Evolutionary conservation across 305 asterid genomes (phyloP).

Genomic region (Fraxinus greggii): DNA sequence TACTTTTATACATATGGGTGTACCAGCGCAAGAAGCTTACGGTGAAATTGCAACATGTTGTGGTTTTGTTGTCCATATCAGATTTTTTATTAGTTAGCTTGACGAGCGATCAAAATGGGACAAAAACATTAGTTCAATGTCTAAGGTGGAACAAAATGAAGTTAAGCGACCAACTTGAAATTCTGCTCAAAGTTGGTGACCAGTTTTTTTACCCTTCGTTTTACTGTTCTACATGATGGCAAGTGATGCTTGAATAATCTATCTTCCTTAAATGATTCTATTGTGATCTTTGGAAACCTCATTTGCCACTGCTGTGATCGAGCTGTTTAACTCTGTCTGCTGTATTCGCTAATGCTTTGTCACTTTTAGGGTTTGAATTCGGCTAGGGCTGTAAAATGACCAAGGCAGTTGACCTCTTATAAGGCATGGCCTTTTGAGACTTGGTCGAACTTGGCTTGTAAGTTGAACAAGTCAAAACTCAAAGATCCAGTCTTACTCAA

Average conservation of each 20-base stretch:
- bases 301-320: background rate
- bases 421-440: background rate
- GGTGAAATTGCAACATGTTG: background rate
- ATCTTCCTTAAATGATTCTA: background rate
- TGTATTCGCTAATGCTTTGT: background rate
- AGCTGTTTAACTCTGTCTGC: background rate
- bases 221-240: background rate
- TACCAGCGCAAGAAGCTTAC: background rate
- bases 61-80: background rate
- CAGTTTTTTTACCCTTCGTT: background rate
- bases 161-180: background rate
- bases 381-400: background rate
- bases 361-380: background rate
- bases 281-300: background rate
- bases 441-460: background rate
- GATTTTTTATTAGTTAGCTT: background rate
- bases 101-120: background rate
- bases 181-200: background rate
- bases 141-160: background rate
- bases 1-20: background rate
- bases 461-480: background rate
- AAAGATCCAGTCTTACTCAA: background rate
- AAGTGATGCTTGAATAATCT: background rate
- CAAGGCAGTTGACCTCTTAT: background rate
- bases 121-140: background rate